A percentile compares a stretch with the other conserved stretches of the same genome.
These are phyloP conservation scores for Cymodocea nodosa DNA, from an alignment of 116 monocot species.

Conservation along the genomic window DNA sequence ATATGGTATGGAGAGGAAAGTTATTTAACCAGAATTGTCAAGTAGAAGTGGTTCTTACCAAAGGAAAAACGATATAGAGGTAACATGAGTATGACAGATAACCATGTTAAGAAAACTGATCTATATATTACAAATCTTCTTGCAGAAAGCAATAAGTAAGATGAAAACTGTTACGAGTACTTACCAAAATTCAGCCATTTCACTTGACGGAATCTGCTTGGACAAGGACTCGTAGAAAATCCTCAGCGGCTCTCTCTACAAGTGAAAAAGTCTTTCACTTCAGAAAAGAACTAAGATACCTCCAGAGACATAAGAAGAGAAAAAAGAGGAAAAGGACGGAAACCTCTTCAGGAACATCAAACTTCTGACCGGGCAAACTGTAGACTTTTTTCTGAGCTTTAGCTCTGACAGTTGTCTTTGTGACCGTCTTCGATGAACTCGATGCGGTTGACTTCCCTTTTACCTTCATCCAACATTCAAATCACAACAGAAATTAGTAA, in stretches of 20 bases:
- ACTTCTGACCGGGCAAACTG: constrained; percentile 72
- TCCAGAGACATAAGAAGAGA: neutral
- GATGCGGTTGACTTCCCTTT: constrained; percentile 33
- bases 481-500: neutral
- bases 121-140: too few relatives aligned
- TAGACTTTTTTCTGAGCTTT: constrained; percentile 82
- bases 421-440: constrained; percentile 27
- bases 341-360: constrained; percentile 89
- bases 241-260: constrained; percentile 84
- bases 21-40: too few relatives aligned
- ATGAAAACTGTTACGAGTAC: neutral
- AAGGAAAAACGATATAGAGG: too few relatives aligned
- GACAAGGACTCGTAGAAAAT: constrained; percentile 95
- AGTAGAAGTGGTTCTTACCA: too few relatives aligned
- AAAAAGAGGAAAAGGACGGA: neutral
- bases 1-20: too few relatives aligned
- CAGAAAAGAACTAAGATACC: neutral
- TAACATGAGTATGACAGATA: too few relatives aligned
- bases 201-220: constrained; percentile 94
- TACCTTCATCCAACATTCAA: constrained; percentile 15
- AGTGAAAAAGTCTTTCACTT: neutral
- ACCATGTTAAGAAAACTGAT: too few relatives aligned
- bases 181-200: constrained; percentile 97
- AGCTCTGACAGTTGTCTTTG: constrained; percentile 31
- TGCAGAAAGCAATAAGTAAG: too few relatives aligned